Base-by-base conservation (phyloP, 2,329 filamentous ascomycete genomes). In the Clonostachys byssicola region DNA sequence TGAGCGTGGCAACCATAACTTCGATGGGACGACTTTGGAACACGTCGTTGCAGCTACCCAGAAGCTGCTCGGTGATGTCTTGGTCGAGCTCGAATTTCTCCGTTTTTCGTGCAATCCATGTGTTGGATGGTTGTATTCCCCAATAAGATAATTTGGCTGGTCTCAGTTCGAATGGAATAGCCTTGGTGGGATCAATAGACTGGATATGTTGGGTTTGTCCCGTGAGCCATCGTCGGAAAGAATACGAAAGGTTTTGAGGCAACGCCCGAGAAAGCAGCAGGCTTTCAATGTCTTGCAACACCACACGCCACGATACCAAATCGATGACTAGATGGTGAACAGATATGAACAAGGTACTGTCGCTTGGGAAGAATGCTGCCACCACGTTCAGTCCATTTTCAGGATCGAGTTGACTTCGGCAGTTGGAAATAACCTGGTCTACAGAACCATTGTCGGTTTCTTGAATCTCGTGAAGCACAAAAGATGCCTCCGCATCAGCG, bases 291-390 rank as follows among this genome's bases (percentile, higher is more conserved):
- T 73, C 67, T 43, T 67, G 63, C 1, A 73, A 55, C 2, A 73
- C 52, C 5, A 72, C 54, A 8, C 68, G 57, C 70, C 70, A 73
- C 1, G 68, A 68, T 5, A 73, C 68, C 5, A 73, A 52, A 45
- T 72, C 69, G 42, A 72, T 62, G 10, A 64, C 59, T 6, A 66
- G 54, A 45, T 66, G 63, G 34, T 64, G 61, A 6, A 53, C 53
- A 6, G 55, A 54, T 20, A 68, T 40, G 36, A 60, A 64, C 5
- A 66, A 47, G 6, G 48, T 47, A 4, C 43, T 23, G 20, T 23
- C 20, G 20, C 5, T 2, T 23, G 20, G 20, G 7, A 23, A 23
- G 20, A 23, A 23, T 6, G 20, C 20, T 23, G 20, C 20, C 7
- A 23, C 20, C 20, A 23, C 20, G 20, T 23, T 23, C 5, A 6